Evolutionary conservation across 2,329 filamentous ascomycete species (phyloP), one percentile per base, ranked within the genome.

Genomic region (Achaetomium macrosporum): DNA sequence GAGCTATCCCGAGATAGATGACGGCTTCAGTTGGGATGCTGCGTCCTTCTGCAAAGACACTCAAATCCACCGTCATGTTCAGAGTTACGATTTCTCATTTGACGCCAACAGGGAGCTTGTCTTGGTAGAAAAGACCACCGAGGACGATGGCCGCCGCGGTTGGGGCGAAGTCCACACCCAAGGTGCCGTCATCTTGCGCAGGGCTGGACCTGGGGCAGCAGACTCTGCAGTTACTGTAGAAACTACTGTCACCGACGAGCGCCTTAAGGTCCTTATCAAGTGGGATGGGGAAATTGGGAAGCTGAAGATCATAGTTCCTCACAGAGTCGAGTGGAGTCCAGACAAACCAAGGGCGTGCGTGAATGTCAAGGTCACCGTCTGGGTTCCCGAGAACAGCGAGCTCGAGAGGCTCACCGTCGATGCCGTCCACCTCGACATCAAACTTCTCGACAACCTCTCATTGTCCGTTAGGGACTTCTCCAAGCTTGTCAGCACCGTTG

Each of bases 181-280:
- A 12, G 78, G 78, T 44, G 66, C 75, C 20, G 63, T 81, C 16
- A 59, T 77, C 40, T 50, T 81, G 40, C 71, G 74, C 58, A 70
- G 63, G 42, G 65, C 59, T 37, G 61, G 66, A 12, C 63, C 67
- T 15, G 60, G 60, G 20, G 66, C 64, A 2, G 68, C 68, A 0
- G 51, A 59, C 2, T 70, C 74, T 3, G 65, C 62, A 2, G 59
- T 79, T 35, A 69, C 74, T 1, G 45, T 81, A 6, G 70, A 79
- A 56, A 63, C 72, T 30, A 64, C 72, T 25, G 69, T 71, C 50
- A 81, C 78, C 58, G 68, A 77, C 57, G 64, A 71, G 5, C 57
- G 63, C 11, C 58, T 81, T 47, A 46, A 58, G 2, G 58, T 73
- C n/a, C 54, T 62, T 5, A 47, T 71, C 12, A 53, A 65, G 2